Base-by-base conservation (phyloP, 1,139 yeast genomes). In the Yamadazyma triangularis region DNA sequence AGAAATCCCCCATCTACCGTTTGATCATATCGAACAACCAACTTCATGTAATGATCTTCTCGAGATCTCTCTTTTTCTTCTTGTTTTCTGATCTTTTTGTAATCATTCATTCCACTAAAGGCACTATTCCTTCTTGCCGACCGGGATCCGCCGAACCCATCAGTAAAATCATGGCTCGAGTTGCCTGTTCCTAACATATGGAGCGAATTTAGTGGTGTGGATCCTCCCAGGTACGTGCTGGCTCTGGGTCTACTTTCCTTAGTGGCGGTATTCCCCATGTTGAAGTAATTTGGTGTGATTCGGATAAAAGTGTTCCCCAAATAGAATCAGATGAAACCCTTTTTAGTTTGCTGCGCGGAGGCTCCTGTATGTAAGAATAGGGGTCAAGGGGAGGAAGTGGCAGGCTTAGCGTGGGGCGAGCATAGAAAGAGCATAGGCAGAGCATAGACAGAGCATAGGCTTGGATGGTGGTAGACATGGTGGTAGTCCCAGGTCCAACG, bases 1-100 rank as follows among this genome's bases (percentile, higher is more conserved):
- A 83, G 56, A 47, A 58, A 82, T 0, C 91, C 93, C 10, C 93
- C 93, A 55, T 83, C 91, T 9, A 82, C 87, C 34, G 61, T 71
- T 45, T 81, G 87, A 24, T 64, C 64, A 44, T 53, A 70, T 38
- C 70, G 64, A 2, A 81, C 86, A 22, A 83, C 60, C 35, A 83
- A 58, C 24, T 77, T 70, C 40, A 58, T 47, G 33, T 73, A 75
- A 47, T 79, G 85, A 15, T 59, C 58, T 39, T 77, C 82, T 35
- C 71, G 70, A 26, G 52, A 54, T 32, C 50, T 54, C 34, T 75
- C 79, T 45, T 70, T 74, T 31, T 80, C 85, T 32, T 60, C 71
- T 21, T 64, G 66, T 16, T 64, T 58, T 36, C 45, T 53, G 15
- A 43, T 27, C 40, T 47, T 53, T 38, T 51, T 55, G 29, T 42